Evolutionary conservation across 345 rosid genomes (phyloP).

Genomic region (Arabis alpina): DNA sequence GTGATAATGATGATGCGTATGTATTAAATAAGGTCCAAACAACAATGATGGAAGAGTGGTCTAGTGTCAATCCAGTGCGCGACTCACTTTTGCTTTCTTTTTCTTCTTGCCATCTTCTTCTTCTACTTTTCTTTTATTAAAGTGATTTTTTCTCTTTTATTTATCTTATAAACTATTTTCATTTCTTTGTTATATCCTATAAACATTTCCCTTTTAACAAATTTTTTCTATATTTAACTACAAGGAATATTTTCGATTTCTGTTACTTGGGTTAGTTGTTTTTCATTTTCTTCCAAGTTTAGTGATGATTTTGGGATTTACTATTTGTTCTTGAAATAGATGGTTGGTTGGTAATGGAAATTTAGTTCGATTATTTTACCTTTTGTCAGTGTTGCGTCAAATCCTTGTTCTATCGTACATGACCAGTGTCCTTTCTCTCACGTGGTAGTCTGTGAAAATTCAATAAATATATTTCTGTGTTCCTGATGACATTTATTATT

Average conservation of each 20-base stretch:
- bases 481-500: background rate
- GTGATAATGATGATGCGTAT: slow-evolving; percentile 21
- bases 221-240: no score
- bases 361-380: background rate
- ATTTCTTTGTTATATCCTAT: background rate
- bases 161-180: background rate
- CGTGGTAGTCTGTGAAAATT: background rate
- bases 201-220: background rate
- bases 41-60: slow-evolving; percentile 42
- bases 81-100: slow-evolving; percentile 23
- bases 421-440: slow-evolving; percentile 21
- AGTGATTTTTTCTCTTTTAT: slow-evolving; percentile 32
- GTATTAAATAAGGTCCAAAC: slow-evolving; percentile 30
- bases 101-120: slow-evolving; percentile 33
- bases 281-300: no score
- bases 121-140: slow-evolving; percentile 34
- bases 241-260: no score
- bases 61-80: slow-evolving; percentile 38
- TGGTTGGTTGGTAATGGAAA: background rate
- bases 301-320: no score
- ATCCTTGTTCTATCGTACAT: slow-evolving; percentile 12
- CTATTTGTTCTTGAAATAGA: no score
- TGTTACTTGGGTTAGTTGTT: no score
- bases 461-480: background rate
- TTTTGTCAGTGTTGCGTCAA: slow-evolving; percentile 25